phyloP scores from a whole-genome alignment of 306 rosid species.

The Astragalus membranaceus region DNA sequence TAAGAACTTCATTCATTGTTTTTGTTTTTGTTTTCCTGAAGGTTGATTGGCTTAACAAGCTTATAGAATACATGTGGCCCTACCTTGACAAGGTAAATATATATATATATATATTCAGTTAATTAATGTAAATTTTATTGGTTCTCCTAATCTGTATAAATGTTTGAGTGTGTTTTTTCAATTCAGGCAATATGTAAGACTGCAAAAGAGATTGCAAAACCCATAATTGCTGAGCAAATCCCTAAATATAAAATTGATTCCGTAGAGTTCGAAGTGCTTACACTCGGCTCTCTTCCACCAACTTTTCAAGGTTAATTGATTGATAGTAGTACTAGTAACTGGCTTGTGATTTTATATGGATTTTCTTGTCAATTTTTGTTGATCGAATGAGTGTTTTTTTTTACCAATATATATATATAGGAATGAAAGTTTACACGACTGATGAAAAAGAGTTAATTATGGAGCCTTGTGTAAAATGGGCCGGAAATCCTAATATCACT shows the following conservation, averaged over 20 bases:
- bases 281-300: slow-evolving; percentile 78
- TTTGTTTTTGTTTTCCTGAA: slow-evolving; percentile 13
- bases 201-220: slow-evolving; percentile 54
- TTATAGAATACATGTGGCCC: slow-evolving; percentile 88
- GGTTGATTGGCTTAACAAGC: slow-evolving; percentile 88
- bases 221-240: slow-evolving; percentile 82
- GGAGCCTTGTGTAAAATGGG: slow-evolving; percentile 85
- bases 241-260: slow-evolving; percentile 75
- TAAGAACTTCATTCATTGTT: neutral
- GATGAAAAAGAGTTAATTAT: slow-evolving; percentile 90
- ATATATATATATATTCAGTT: neutral
- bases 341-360: neutral
- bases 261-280: slow-evolving; percentile 65
- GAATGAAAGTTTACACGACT: slow-evolving; percentile 79
- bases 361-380: neutral
- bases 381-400: neutral
- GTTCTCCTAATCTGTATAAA: neutral
- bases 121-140: neutral
- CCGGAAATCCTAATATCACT: slow-evolving; percentile 73
- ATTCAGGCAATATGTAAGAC: slow-evolving; percentile 80
- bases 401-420: too few species aligned
- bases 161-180: too few species aligned
- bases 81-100: slow-evolving; percentile 72
- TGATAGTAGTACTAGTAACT: neutral
- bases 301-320: slow-evolving; percentile 73